Percentiles rank a stretch among this genome's conserved stretches.
Conservation (phyloP, 192 early-diverging fungal genomes). For the Coemansia sp. region DNA sequence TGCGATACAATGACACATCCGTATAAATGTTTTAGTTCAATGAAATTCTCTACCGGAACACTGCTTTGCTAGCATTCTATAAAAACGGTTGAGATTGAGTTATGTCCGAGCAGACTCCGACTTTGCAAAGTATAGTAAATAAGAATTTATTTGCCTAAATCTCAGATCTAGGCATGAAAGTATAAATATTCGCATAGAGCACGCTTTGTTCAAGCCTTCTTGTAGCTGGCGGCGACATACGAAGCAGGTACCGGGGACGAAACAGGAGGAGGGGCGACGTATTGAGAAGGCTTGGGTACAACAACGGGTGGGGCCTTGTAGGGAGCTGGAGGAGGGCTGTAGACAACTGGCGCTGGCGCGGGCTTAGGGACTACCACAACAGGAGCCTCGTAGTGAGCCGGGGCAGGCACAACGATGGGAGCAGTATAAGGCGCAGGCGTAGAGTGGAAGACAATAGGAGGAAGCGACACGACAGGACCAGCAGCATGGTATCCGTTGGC, state of each 20-base stretch:
- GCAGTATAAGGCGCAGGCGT: constrained; percentile 11
- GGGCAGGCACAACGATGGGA: constrained; percentile 21
- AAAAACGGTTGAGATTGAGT: no score
- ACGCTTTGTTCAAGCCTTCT: neutral
- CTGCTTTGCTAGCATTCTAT: no score
- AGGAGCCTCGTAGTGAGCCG: constrained; percentile 18
- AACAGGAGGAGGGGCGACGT: constrained; percentile 5
- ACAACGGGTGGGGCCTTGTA: constrained; percentile 13
- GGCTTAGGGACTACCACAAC: constrained; percentile 7
- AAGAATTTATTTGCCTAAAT: neutral
- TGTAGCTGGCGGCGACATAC: neutral
- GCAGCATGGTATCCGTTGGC: constrained; percentile 15
- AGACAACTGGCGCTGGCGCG: neutral
- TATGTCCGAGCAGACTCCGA: no score
- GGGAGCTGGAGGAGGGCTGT: constrained; percentile 23
- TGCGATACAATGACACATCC: no score
- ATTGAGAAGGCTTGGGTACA: constrained; percentile 5
- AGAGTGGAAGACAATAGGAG: constrained; percentile 23
- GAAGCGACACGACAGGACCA: constrained; percentile 3
- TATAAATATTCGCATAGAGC: neutral
- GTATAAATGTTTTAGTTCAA: no score
- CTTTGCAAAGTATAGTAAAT: neutral
- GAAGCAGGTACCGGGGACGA: constrained; percentile 11
- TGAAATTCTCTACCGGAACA: no score
- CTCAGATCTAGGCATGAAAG: neutral